Conservation (phyloP, 192 early-diverging fungal genomes). For the Coemansia umbellata region DNA sequence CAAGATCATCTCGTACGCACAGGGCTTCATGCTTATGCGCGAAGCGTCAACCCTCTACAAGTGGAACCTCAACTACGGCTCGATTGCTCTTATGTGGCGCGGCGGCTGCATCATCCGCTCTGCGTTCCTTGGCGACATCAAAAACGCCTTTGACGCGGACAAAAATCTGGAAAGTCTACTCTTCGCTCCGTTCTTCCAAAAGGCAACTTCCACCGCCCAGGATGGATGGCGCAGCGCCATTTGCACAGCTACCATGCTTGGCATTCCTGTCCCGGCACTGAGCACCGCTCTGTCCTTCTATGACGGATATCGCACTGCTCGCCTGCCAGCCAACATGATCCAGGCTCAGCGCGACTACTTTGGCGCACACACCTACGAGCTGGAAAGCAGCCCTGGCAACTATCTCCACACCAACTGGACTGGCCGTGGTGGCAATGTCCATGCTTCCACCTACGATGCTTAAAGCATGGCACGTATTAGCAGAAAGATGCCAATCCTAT, state of each 20-base stretch:
- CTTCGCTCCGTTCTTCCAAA: slow-evolving; percentile 95
- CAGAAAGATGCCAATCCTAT: too few species aligned
- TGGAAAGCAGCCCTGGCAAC: slow-evolving; percentile 66
- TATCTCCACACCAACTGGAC: slow-evolving; percentile 98
- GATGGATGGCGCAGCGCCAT: slow-evolving; percentile 87
- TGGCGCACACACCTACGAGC: slow-evolving; percentile 96
- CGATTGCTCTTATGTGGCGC: slow-evolving; percentile 99
- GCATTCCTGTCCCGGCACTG: slow-evolving; percentile 87
- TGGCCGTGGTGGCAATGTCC: slow-evolving; percentile 82
- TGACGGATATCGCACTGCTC: slow-evolving; percentile 91
- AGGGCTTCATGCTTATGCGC: slow-evolving; percentile 98
- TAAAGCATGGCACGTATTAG: slow-evolving; percentile 39
- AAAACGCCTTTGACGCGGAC: slow-evolving; percentile 86
- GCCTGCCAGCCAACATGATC: slow-evolving; percentile 91
- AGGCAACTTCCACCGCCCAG: slow-evolving; percentile 79
- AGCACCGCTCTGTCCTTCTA: slow-evolving; percentile 94
- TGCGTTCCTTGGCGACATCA: slow-evolving; percentile 97
- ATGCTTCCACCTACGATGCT: slow-evolving; percentile 66
- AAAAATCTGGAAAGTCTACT: slow-evolving; percentile 85
- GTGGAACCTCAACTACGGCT: slow-evolving; percentile 97
- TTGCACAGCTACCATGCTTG: slow-evolving; percentile 70
- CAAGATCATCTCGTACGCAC: slow-evolving; percentile 98
- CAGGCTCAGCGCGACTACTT: slow-evolving; percentile 99
- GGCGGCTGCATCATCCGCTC: slow-evolving; percentile 99
- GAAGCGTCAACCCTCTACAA: slow-evolving; percentile 87